Evolutionary conservation across 768 basidiomycete genomes (phyloP), one percentile per base, ranked within the genome.

Genomic region (Pilatotrama ljubarskyi): DNA sequence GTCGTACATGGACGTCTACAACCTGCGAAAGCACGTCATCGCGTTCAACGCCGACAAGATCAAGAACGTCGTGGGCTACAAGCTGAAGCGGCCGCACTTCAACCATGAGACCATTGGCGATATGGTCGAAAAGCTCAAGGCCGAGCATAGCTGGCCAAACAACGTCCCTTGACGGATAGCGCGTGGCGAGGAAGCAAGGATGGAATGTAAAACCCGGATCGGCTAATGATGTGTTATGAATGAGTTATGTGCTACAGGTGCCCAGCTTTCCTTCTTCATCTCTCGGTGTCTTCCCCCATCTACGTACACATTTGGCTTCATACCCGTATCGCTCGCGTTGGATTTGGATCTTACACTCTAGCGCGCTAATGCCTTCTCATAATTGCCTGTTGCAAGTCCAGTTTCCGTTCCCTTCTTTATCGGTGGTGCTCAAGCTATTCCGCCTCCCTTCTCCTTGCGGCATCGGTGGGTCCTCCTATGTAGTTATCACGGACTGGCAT

Each of bases 41-140:
- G 84, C 84, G 5, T 85, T 89, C 70, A 82, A 75, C 74, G 90
- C 90, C 63, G 74, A 70, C 50, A 94, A 92, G 77, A 78, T 93
- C 69, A 90, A 91, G 71, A 76, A 80, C 29, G 68, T 92, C n/a
- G 64, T 89, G 20, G 88, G 87, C 1, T 93, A 91, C 72, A 74
- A 81, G 62, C 75, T 92, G 48, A 82, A 79, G 64, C 76, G 76
- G 35, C 90, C 93, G 0, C 66, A 79, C 36, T 85, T 93, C 68
- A 80, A 78, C 66, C 82, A 81, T 46, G 84, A 84, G 17, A 76
- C 81, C 7, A 69, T 94, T 53, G 75, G 78, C 67, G 90, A 93
- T 57, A 78, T 91, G 29, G 82, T 94, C 35, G 86, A 88, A 66
- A 88, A 88, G 70, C 93, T 88, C 85, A 91, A 88, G 69, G 84